Base-by-base conservation (phyloP, 1,139 yeast genomes). In the Candida glucosophila region DNA sequence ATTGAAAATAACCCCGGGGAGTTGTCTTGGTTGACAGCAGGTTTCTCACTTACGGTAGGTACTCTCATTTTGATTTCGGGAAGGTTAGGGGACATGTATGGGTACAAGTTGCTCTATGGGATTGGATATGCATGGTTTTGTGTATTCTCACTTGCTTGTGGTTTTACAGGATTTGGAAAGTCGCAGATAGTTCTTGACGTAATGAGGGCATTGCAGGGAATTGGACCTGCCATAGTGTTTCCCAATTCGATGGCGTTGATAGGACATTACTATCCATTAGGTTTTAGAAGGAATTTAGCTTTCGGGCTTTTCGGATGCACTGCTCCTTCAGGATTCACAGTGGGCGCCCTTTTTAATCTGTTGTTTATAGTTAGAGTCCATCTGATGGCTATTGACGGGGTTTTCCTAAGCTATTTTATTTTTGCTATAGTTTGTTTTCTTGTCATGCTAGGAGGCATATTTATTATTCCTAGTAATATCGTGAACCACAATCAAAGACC, bases 31-130 rank as follows among this genome's bases (percentile, higher is more conserved):
- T 62, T 69, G 27, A 61, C 69, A 69, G 74, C 75, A 3, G 63
- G 76, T 0, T 70, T 65, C 38, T 64, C 77, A 1, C 49, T 75
- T 24, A 68, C 80, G 0, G 73, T 68, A 9, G 82, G 82, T 7
- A 70, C 82, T 0, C 71, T 76, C 32, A 75, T 76, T 29, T 47
- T 77, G 17, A 52, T 69, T 3, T 65, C 77, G 1, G 85, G 85
- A 7, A 60, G 77, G 24, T 40, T 75, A 13, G 83, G 83, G n/a
- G 83, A 77, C 41, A 46, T 73, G 36, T 62, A 57, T 38, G 85
- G 83, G 4, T 73, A 73, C 39, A 73, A 73, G 37, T 43, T 31
- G 19, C 37, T 73, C 30, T 67, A 60, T 37, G 28, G 73, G 2
- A 29, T 57, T 5, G 79, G 81, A 1, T 73, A 58, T 33, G 24